Evolutionary conservation across 2,329 filamentous ascomycete genomes (phyloP).

Genomic region (Dactylonectria macrodidyma): DNA sequence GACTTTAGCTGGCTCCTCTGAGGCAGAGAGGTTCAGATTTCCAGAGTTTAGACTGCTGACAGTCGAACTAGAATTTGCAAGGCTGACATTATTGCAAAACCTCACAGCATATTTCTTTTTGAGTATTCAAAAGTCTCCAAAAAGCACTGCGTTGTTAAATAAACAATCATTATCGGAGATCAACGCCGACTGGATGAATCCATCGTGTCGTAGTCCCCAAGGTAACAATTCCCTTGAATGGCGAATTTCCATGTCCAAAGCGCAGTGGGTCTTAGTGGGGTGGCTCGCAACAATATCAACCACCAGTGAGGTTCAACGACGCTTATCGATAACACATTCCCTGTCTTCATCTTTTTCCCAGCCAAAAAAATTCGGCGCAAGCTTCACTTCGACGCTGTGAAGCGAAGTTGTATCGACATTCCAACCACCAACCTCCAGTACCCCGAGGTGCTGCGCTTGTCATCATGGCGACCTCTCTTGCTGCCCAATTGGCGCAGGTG

Average conservation of each 20-base stretch:
- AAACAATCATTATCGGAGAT: too few relatives aligned
- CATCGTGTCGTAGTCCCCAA: too few relatives aligned
- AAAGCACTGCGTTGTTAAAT: too few relatives aligned
- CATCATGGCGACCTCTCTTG: constrained; percentile 86
- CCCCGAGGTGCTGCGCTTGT: constrained; percentile 44
- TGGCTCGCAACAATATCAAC: constrained; percentile 17
- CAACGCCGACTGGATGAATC: too few relatives aligned
- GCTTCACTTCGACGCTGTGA: constrained; percentile 43
- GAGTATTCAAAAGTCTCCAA: too few relatives aligned
- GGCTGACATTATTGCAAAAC: too few relatives aligned
- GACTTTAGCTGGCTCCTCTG: too few relatives aligned
- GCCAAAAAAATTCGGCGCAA: constrained; percentile 51
- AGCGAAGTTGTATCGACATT: constrained; percentile 39
- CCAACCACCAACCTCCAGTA: constrained; percentile 42
- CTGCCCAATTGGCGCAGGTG: constrained; percentile 94
- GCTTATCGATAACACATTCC: constrained; percentile 53
- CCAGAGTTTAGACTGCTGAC: too few relatives aligned
- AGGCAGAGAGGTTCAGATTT: too few relatives aligned
- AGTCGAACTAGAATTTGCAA: too few relatives aligned
- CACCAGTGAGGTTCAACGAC: not conserved
- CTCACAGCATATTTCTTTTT: too few relatives aligned
- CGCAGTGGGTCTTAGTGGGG: constrained; percentile 35
- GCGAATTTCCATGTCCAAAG: constrained; percentile 1
- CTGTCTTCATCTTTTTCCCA: constrained; percentile 39
- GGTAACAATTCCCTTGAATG: not conserved